These are phyloP conservation scores for Manihot esculenta DNA, from an alignment of 441 rosid species.

Conservation along the genomic window DNA sequence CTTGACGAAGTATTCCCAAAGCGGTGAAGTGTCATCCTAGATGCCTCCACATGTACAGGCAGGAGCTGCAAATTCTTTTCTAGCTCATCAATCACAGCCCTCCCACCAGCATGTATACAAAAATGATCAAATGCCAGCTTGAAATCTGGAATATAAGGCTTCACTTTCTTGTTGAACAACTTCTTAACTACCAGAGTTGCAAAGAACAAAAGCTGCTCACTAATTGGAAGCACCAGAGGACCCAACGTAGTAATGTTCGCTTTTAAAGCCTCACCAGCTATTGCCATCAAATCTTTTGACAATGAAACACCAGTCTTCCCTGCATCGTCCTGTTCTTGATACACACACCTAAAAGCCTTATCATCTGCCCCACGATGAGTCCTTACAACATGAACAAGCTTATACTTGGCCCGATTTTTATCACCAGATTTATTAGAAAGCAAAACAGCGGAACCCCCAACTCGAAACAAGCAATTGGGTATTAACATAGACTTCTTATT, in stretches of 20 bases:
- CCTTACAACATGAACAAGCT: conserved; percentile 54
- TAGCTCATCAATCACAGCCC: conserved; percentile 47
- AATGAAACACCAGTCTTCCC: conserved; percentile 55
- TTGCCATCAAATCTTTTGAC: conserved; percentile 33
- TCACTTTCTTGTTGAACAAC: conserved; percentile 22
- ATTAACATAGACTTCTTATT: conserved; percentile 67
- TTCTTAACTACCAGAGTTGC: conserved; percentile 33
- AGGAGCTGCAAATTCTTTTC: conserved; percentile 71
- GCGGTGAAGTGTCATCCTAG: conserved; percentile 72
- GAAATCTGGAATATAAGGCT: conserved; percentile 66
- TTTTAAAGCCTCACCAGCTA: conserved; percentile 62
- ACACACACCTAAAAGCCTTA: conserved; percentile 57
- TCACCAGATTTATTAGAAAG: conserved; percentile 53
- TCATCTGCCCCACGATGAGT: conserved; percentile 69
- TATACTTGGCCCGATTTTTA: conserved; percentile 41
- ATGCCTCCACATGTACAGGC: conserved; percentile 67
- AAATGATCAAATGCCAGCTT: conserved; percentile 70
- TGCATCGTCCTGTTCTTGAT: conserved; percentile 57
- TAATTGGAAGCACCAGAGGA: conserved; percentile 59
- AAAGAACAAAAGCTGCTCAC: conserved; percentile 66
- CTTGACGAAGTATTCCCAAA: conserved; percentile 80
- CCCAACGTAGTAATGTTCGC: conserved; percentile 49
- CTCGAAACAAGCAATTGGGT: conserved; percentile 62
- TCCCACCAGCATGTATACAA: conserved; percentile 43
- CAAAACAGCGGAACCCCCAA: conserved; percentile 62